phyloP scores from a whole-genome alignment of 2,329 filamentous ascomycete species.

The Penicillium sp. region DNA sequence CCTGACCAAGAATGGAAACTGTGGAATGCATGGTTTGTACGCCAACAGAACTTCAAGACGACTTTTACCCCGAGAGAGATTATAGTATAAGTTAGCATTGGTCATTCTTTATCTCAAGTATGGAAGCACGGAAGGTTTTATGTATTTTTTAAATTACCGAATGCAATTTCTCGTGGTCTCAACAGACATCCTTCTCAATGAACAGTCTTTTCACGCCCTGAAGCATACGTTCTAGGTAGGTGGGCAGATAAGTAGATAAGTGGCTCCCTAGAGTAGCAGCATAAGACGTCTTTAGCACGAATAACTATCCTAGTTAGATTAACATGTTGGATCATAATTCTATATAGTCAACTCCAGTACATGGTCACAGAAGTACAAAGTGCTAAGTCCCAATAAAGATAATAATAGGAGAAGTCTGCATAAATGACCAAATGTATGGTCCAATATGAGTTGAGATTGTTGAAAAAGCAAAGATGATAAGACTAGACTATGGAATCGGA shows the following conservation, averaged over 20 bases:
- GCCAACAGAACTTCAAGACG: not conserved
- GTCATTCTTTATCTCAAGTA: not conserved
- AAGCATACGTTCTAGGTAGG: too few relatives aligned
- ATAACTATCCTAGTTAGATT: too few relatives aligned
- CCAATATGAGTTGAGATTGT: not conserved
- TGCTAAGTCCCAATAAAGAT: not conserved
- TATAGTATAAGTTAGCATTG: not conserved
- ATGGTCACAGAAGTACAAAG: not conserved
- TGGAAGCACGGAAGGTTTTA: not conserved
- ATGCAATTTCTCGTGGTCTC: not conserved
- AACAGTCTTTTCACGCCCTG: too few relatives aligned
- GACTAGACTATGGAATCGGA: too few relatives aligned
- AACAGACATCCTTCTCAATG: not conserved
- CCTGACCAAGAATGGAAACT: slow-evolving; percentile 1
- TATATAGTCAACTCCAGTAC: too few relatives aligned
- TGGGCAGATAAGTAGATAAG: too few relatives aligned
- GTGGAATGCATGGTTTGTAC: slow-evolving; percentile 3
- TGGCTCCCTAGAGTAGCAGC: too few relatives aligned
- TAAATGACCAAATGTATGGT: not conserved
- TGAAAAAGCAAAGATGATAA: too few relatives aligned
- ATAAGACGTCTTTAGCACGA: too few relatives aligned
- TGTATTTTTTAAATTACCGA: not conserved
- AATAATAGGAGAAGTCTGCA: too few relatives aligned
- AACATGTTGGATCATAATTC: too few relatives aligned
- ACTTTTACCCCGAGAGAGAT: not conserved